Conservation (phyloP, 345 rosid genomes). For the Lepidium africanum region DNA sequence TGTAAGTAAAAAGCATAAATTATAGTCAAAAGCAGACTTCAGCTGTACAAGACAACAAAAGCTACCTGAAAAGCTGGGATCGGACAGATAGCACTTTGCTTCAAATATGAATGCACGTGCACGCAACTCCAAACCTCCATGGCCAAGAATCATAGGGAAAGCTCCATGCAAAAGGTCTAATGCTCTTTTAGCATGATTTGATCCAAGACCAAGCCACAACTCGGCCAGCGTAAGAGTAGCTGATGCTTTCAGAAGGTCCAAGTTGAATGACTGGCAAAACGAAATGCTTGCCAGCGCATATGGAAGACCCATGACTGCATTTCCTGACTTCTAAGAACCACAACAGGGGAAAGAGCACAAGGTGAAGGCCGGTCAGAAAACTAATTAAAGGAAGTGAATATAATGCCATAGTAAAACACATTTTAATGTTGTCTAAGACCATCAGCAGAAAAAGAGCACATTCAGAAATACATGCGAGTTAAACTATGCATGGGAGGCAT, state of each 20-base stretch:
- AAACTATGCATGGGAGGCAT: background rate
- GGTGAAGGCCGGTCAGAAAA: background rate
- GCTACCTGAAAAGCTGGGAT: slow-evolving; percentile 72
- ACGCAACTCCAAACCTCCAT: slow-evolving; percentile 91
- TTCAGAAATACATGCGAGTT: background rate
- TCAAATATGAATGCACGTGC: slow-evolving; percentile 87
- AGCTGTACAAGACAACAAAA: slow-evolving; percentile 10
- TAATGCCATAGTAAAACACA: background rate
- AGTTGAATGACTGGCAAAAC: slow-evolving; percentile 84
- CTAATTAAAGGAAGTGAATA: background rate
- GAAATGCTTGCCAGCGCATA: slow-evolving; percentile 92
- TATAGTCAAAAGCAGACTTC: background rate
- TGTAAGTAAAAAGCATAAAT: background rate
- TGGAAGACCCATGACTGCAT: slow-evolving; percentile 90
- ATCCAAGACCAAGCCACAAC: slow-evolving; percentile 82
- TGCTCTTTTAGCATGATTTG: slow-evolving; percentile 78
- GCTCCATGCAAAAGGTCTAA: slow-evolving; percentile 59
- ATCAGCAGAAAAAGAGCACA: background rate
- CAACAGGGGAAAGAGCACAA: background rate
- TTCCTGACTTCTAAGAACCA: slow-evolving; percentile 77
- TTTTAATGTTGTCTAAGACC: background rate
- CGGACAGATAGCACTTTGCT: slow-evolving; percentile 86
- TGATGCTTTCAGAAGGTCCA: slow-evolving; percentile 97
- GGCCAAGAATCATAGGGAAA: slow-evolving; percentile 88
- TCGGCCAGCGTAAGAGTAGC: slow-evolving; percentile 90